Conservation (phyloP, 2,329 filamentous ascomycete species). For the Fusarium compactum region DNA sequence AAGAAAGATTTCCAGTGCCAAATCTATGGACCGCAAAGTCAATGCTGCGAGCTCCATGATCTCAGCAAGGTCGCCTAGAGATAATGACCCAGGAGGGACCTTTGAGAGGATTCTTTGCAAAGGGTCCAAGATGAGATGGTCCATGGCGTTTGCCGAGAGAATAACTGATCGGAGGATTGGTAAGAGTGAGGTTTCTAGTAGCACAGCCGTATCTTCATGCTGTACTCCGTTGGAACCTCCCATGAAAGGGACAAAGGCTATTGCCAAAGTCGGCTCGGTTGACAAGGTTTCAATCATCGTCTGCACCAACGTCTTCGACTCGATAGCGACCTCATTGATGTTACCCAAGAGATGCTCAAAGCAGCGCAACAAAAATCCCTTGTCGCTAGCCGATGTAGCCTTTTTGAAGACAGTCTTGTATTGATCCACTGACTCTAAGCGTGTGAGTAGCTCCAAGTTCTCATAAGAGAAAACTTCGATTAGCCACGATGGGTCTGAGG, state of each 20-base stretch:
- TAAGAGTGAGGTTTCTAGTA: neutral
- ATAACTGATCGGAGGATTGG: slow-evolving; percentile 3
- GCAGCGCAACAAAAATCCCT: neutral
- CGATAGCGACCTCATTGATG: neutral
- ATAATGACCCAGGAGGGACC: neutral
- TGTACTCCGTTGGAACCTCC: neutral
- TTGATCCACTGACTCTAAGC: neutral
- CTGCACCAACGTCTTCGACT: rapidly evolving
- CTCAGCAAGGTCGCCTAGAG: neutral
- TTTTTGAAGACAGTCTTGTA: neutral
- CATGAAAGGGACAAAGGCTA: neutral
- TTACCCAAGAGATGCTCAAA: neutral
- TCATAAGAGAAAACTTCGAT: neutral
- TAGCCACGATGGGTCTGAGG: neutral
- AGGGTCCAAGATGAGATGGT: slow-evolving; percentile 13
- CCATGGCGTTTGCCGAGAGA: slow-evolving; percentile 11
- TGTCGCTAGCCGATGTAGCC: neutral
- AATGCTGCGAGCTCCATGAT: slow-evolving; percentile 28
- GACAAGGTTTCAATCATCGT: neutral
- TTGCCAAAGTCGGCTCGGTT: neutral
- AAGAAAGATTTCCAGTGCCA: slow-evolving; percentile 30
- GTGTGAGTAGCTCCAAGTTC: neutral
- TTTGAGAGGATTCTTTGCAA: slow-evolving; percentile 18
- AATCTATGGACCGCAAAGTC: slow-evolving; percentile 21
- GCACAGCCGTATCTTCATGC: rapidly evolving